These are phyloP conservation scores for Penicillium robsamsonii DNA, from an alignment of 495 filamentous ascomycete species.

Conservation along the genomic window DNA sequence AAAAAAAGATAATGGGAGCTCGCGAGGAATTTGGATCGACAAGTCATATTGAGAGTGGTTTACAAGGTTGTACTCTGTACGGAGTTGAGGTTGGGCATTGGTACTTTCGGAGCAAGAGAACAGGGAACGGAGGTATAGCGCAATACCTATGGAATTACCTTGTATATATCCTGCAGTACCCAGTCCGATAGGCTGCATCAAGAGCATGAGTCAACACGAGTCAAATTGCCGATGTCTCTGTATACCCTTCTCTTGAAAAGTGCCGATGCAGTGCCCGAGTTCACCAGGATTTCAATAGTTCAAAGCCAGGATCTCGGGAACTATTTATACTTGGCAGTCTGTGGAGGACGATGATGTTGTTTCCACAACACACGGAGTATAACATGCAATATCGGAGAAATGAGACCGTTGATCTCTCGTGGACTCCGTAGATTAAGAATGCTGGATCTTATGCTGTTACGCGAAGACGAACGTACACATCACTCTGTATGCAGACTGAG, in stretches of 20 bases:
- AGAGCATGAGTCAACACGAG: background rate
- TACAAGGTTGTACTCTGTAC: background rate
- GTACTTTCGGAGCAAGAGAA: background rate
- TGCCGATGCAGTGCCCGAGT: slow-evolving; percentile 1
- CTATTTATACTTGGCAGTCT: slow-evolving; percentile 8
- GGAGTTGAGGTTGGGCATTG: background rate
- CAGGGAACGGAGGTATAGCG: background rate
- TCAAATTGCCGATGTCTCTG: background rate
- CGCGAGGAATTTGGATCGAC: background rate
- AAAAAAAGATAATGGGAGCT: background rate
- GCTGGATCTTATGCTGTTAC: background rate
- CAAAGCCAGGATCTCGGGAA: background rate
- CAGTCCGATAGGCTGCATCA: background rate
- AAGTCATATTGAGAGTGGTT: background rate
- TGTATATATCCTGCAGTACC: background rate
- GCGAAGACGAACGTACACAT: background rate
- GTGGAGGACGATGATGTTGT: background rate
- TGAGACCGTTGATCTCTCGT: slow-evolving; percentile 50
- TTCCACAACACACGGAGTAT: background rate
- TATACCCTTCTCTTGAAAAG: background rate
- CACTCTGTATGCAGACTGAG: background rate
- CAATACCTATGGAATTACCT: background rate
- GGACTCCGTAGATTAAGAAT: background rate
- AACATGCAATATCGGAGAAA: background rate
- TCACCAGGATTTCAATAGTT: background rate